Evolutionary conservation across 768 basidiomycete genomes (phyloP).

Genomic region (Kwoniella sp.): DNA sequence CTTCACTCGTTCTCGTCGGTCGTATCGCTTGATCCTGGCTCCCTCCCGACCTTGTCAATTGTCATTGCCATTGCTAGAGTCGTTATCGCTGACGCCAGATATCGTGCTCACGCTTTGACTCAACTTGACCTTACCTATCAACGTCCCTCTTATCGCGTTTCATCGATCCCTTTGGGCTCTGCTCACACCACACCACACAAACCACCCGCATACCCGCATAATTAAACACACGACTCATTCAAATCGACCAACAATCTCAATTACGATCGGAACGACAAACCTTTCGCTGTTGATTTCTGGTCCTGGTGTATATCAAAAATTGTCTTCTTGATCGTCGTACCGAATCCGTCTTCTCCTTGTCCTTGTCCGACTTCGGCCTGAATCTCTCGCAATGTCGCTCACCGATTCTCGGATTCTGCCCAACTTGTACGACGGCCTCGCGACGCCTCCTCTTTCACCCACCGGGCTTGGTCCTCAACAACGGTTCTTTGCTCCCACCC

Average conservation of each 20-base stretch:
- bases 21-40: no score
- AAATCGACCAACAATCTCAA: neutral
- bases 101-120: conserved; percentile 9
- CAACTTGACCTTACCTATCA: neutral
- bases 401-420: conserved; percentile 36
- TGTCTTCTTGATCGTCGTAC: no score
- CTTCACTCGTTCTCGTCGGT: neutral
- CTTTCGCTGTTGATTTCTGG: neutral
- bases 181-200: neutral
- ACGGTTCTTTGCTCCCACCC: neutral
- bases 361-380: no score
- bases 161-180: neutral
- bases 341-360: no score
- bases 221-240: neutral
- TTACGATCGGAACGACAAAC: neutral
- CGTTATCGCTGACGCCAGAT: conserved; percentile 2
- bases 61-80: no score
- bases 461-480: conserved; percentile 1
- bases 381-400: conserved; percentile 33
- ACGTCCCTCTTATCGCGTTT: neutral
- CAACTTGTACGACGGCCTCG: conserved; percentile 48
- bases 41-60: no score
- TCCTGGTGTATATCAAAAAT: no score
- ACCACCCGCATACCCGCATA: neutral
- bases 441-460: conserved; percentile 40